Conservation (phyloP, 176 grass and related monocot species). For the Oryza punctata region DNA sequence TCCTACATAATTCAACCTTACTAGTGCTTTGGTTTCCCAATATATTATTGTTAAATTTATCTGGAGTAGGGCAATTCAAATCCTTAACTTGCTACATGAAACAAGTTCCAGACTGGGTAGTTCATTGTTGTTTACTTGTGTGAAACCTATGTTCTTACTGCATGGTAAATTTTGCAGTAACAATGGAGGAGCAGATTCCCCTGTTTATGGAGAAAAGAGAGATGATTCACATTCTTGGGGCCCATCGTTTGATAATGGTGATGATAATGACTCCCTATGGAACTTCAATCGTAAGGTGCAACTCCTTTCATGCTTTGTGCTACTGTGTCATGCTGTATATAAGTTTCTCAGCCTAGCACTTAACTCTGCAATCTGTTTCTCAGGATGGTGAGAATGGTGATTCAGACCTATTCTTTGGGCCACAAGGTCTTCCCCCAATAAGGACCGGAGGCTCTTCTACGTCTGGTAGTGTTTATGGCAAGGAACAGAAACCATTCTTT, state of each 20-base stretch:
- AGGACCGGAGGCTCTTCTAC: conserved; percentile 71
- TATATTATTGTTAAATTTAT: conserved; percentile 19
- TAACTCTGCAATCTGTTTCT: conserved; percentile 28
- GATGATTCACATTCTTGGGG: conserved; percentile 58
- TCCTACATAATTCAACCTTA: conserved; percentile 9
- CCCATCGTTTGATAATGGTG: conserved; percentile 82
- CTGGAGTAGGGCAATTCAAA: conserved; percentile 2
- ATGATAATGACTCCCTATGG: conserved; percentile 87
- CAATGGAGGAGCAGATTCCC: conserved; percentile 64
- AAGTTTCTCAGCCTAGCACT: conserved; percentile 15
- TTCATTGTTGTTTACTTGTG: background rate
- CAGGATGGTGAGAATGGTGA: conserved; percentile 81
- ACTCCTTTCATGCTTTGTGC: conserved; percentile 2
- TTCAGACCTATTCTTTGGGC: conserved; percentile 87
- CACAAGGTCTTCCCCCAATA: conserved; percentile 75
- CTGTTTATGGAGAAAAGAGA: conserved; percentile 61
- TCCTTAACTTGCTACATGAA: background rate
- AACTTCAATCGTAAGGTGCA: conserved; percentile 71
- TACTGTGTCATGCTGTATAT: conserved; percentile 18
- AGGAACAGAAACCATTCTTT: conserved; percentile 63
- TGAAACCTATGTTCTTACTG: conserved; percentile 30
- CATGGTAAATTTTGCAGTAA: conserved; percentile 62
- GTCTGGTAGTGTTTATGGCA: conserved; percentile 46
- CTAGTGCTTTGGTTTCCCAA: background rate
- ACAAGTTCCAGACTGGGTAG: background rate